Percentiles rank a stretch among this genome's conserved stretches.
Conservation (phyloP, 257 asterid species). For the Cynanchum wilfordii region DNA sequence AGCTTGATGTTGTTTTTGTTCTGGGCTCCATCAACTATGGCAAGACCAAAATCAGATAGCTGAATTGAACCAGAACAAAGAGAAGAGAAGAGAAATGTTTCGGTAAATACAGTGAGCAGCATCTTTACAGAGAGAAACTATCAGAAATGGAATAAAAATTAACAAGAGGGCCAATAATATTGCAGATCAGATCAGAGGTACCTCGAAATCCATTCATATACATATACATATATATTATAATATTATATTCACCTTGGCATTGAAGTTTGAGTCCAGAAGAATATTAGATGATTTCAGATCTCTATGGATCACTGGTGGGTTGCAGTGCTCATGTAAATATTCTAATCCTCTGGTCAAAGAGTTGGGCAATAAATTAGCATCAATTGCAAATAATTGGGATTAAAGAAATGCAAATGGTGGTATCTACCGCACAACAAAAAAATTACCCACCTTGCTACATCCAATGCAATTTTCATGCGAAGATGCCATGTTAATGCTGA, state of each 20-base stretch:
- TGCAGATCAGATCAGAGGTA: conserved; percentile 11
- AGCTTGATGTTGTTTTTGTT: conserved; percentile 52
- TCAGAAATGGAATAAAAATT: conserved; percentile 4
- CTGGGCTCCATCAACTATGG: conserved; percentile 48
- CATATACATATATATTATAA: too few species aligned
- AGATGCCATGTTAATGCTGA: conserved; percentile 55
- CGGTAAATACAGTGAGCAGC: background rate
- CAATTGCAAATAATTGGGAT: background rate
- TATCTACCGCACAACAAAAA: conserved; percentile 3
- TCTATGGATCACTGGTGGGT: conserved; percentile 73
- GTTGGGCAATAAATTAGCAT: conserved; percentile 10
- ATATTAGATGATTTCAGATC: conserved; percentile 81
- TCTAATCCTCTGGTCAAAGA: conserved; percentile 63
- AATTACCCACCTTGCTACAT: conserved; percentile 55
- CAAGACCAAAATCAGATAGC: conserved; percentile 78
- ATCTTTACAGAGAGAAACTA: background rate
- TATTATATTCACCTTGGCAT: conserved; percentile 52
- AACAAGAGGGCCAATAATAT: background rate
- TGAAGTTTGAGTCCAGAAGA: conserved; percentile 68
- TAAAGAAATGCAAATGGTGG: conserved; percentile 19
- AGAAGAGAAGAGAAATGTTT: background rate
- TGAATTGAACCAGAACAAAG: conserved; percentile 23
- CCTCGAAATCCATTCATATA: background rate
- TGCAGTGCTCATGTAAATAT: conserved; percentile 62
- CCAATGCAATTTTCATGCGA: conserved; percentile 70